phyloP scores from a whole-genome alignment of 768 basidiomycete species.

The Sarcodon aspratus region DNA sequence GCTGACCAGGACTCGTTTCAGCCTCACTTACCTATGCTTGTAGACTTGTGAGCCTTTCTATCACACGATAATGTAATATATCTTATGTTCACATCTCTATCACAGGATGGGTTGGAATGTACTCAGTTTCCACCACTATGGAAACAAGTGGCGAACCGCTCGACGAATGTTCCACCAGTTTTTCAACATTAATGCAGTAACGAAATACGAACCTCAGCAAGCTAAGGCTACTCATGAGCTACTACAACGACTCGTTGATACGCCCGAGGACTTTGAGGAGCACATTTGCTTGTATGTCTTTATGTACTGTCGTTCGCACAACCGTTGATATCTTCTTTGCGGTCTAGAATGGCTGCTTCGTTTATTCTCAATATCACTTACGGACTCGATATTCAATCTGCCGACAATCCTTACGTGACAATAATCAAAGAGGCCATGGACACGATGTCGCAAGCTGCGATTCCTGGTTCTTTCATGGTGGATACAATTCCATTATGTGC shows the following conservation, averaged over 20 bases:
- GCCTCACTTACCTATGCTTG: background rate
- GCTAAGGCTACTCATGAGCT: too few relatives aligned
- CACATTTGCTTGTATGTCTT: background rate
- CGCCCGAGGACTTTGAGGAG: background rate
- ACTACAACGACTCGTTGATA: too few relatives aligned
- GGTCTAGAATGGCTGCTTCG: too few relatives aligned
- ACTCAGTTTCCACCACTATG: background rate
- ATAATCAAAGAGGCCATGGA: background rate
- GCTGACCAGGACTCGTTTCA: background rate
- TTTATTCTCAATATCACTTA: too few relatives aligned
- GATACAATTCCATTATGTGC: background rate
- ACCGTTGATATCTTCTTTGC: background rate
- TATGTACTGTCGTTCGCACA: background rate
- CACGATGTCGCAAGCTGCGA: background rate
- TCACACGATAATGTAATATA: background rate
- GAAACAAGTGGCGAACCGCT: background rate
- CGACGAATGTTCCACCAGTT: background rate
- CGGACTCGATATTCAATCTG: too few relatives aligned
- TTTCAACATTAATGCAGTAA: background rate
- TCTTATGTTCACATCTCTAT: background rate
- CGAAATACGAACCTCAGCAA: background rate
- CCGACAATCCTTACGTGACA: background rate
- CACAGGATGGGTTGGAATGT: background rate
- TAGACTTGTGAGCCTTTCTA: background rate
- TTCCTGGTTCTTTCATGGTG: background rate